These are phyloP conservation scores for Speleostelium caveatum DNA, from an alignment of 78 protist genomes.

Conservation along the genomic window DNA sequence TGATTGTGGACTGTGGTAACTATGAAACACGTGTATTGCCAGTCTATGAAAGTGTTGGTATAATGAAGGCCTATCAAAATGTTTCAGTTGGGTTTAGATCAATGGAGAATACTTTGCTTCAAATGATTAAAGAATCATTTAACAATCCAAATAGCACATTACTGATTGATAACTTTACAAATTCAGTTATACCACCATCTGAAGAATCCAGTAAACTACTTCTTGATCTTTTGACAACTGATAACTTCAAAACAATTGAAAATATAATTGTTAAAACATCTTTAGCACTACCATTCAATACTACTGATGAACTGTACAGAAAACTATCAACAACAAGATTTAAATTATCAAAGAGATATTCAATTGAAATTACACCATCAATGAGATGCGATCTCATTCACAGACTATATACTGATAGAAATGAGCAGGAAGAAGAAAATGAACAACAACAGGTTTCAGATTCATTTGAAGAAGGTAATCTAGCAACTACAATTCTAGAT, in stretches of 20 bases:
- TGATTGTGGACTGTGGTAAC: conserved; percentile 47
- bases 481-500: conserved; percentile 16
- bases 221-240: neutral
- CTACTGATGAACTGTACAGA: neutral
- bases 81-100: conserved; percentile 15
- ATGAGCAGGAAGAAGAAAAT: neutral
- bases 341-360: conserved; percentile 2
- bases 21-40: conserved; percentile 60
- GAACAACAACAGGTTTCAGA: neutral
- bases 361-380: neutral
- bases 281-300: conserved; percentile 7
- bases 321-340: neutral
- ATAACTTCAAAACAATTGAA: neutral
- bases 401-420: neutral
- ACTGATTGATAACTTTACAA: neutral
- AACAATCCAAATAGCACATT: neutral
- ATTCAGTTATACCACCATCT: neutral
- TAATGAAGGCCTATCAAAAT: conserved; percentile 22
- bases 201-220: neutral
- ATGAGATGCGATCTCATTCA: neutral
- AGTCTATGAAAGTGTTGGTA: conserved; percentile 63
- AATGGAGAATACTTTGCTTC: neutral
- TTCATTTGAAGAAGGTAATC: conserved; percentile 27
- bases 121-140: neutral
- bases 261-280: conserved; percentile 16